phyloP scores from a whole-genome alignment of 495 filamentous ascomycete species.

The Lasiosphaeris hirsuta region DNA sequence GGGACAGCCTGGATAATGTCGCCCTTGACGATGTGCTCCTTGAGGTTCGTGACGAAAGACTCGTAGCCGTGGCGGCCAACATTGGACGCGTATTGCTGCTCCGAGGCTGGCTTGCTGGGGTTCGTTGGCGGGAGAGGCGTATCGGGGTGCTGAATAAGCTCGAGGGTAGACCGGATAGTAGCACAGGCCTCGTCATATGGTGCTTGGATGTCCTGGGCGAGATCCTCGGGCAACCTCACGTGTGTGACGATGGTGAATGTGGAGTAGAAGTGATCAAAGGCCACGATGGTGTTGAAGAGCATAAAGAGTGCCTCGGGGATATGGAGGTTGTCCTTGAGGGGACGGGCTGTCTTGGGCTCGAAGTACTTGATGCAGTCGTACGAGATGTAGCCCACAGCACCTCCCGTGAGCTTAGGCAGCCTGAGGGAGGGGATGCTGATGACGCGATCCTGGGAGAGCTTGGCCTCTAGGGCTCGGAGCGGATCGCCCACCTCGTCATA shows the following conservation, averaged over 20 bases:
- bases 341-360: slow-evolving; percentile 84
- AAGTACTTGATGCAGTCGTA: slow-evolving; percentile 98
- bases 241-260: slow-evolving; percentile 91
- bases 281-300: slow-evolving; percentile 93
- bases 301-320: slow-evolving; percentile 96
- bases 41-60: slow-evolving; percentile 72
- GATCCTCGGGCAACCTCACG: slow-evolving; percentile 57
- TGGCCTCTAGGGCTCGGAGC: slow-evolving; percentile 71
- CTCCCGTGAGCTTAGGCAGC: slow-evolving; percentile 82
- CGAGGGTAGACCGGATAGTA: slow-evolving; percentile 62
- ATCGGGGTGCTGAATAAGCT: slow-evolving; percentile 65
- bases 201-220: slow-evolving; percentile 36
- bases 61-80: slow-evolving; percentile 88
- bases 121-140: slow-evolving; percentile 73
- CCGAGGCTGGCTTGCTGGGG: slow-evolving; percentile 65
- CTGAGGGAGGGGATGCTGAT: slow-evolving; percentile 73
- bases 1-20: slow-evolving; percentile 98
- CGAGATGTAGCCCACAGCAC: slow-evolving; percentile 92
- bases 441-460: slow-evolving; percentile 73
- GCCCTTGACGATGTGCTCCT: slow-evolving; percentile 81
- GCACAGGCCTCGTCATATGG: slow-evolving; percentile 64
- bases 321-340: slow-evolving; percentile 80
- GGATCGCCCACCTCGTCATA: slow-evolving; percentile 83
- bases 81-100: slow-evolving; percentile 76
- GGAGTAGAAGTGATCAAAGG: slow-evolving; percentile 93